Percentiles rank a stretch among this genome's conserved stretches.
phyloP scores from a whole-genome alignment of 805 yeast genomes.

The Nakazawaea populi region DNA sequence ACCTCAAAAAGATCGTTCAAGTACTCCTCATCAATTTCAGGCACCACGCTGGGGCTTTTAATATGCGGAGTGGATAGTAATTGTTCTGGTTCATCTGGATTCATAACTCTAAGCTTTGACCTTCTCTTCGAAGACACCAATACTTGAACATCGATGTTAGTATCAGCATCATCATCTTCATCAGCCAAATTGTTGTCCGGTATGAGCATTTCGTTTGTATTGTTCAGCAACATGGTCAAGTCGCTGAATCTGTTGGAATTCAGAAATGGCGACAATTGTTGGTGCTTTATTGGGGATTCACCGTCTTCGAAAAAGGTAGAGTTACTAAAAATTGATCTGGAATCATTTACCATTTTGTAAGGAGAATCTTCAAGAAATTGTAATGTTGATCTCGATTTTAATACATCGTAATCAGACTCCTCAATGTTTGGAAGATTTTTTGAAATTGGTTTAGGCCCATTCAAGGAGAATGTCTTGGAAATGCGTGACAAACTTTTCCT shows the following conservation, averaged over 20 bases:
- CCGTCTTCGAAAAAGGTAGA: constrained; percentile 8
- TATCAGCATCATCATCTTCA: constrained; percentile 32
- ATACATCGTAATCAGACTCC: not conserved
- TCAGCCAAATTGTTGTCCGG: constrained; percentile 18
- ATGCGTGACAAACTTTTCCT: constrained; percentile 24
- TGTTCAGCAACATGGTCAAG: constrained; percentile 9
- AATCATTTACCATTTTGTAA: constrained; percentile 3
- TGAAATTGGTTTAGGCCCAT: not conserved
- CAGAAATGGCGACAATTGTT: constrained; percentile 6
- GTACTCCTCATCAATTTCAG: constrained; percentile 2
- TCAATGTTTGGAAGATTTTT: not conserved
- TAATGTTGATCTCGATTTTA: constrained; percentile 10
- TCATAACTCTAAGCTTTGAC: constrained; percentile 51
- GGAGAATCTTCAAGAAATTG: constrained; percentile 2
- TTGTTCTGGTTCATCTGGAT: constrained; percentile 37
- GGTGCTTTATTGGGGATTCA: constrained; percentile 5
- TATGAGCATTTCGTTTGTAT: constrained; percentile 1
- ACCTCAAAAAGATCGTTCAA: constrained; percentile 6
- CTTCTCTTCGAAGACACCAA: constrained; percentile 62
- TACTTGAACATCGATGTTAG: constrained; percentile 61
- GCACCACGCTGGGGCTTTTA: not conserved
- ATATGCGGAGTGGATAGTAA: not conserved
- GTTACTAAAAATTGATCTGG: constrained; percentile 7
- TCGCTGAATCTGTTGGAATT: constrained; percentile 13
- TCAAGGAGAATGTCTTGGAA: constrained; percentile 14